phyloP scores from a whole-genome alignment of 2,329 filamentous ascomycete species.

The Sclerotinia trifoliorum region DNA sequence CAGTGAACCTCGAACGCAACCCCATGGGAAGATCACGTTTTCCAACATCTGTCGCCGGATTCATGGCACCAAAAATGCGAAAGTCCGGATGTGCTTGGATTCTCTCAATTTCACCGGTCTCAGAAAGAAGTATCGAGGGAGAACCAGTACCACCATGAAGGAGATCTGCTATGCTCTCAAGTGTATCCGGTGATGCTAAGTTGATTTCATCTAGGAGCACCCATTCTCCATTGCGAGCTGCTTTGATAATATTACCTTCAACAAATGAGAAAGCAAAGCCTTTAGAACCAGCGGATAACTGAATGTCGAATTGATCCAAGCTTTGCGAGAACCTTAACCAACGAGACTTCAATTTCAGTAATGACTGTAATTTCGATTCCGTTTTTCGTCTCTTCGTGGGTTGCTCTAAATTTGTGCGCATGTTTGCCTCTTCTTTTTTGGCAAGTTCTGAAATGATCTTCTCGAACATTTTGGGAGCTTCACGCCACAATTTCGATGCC shows the following conservation, averaged over 20 bases:
- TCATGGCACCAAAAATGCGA: slow-evolving; percentile 97
- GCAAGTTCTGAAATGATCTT: slow-evolving; percentile 60
- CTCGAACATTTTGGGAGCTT: slow-evolving; percentile 84
- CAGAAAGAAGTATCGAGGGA: slow-evolving; percentile 84
- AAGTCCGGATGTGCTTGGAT: slow-evolving; percentile 90
- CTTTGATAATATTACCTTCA: slow-evolving; percentile 93
- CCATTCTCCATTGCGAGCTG: slow-evolving; percentile 95
- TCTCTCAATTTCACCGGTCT: slow-evolving; percentile 89
- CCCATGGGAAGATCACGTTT: slow-evolving; percentile 91
- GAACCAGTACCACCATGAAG: slow-evolving; percentile 68
- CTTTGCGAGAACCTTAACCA: slow-evolving; percentile 80
- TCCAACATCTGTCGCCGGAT: slow-evolving; percentile 94
- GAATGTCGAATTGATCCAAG: slow-evolving; percentile 75
- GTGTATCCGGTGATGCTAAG: slow-evolving; percentile 86
- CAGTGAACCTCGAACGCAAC: slow-evolving; percentile 88
- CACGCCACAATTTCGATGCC: slow-evolving; percentile 80
- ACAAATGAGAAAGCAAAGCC: slow-evolving; percentile 92
- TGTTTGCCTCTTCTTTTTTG: slow-evolving; percentile 43
- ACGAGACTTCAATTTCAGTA: slow-evolving; percentile 57
- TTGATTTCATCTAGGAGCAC: slow-evolving; percentile 97
- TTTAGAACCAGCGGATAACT: slow-evolving; percentile 69
- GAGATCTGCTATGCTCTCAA: slow-evolving; percentile 90
- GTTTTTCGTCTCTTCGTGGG: slow-evolving; percentile 67
- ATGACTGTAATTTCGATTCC: slow-evolving; percentile 63
- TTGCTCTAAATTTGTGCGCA: slow-evolving; percentile 53